Evolutionary conservation across 305 asterid species (phyloP), one percentile per base, ranked within the genome.

Genomic region (Lippia alba): DNA sequence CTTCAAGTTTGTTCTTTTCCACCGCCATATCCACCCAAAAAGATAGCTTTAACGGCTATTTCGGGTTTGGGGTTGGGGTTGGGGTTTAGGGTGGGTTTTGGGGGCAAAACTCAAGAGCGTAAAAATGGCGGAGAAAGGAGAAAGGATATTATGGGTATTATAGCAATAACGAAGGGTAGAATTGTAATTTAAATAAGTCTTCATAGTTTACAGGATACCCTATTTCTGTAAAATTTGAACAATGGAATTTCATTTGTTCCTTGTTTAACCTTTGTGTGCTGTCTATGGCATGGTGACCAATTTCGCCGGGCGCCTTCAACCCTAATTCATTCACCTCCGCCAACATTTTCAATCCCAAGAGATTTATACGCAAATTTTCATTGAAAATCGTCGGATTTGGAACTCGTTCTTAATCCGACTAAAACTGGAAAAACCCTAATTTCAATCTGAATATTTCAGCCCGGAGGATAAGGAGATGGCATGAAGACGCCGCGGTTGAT

Each of bases 1-100:
- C 90, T 55, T 90, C 94, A 33, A 81, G 72, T 76, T 75, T 85
- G 78, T 65, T 84, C 83, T 78, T 86, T 67, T 92, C 96, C 15
- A 86, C 85, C 56, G 96, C 96, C 97, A 92, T 85, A 12, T 18
- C 68, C 36, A 17, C 67, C 71, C 76, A 20, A 51, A 49, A 49
- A 51, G 11, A 51, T 24, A 17, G 56, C 3, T 15, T 51, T 8
- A 44, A 44, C 49, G 12, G 12, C 30, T 24, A 24, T 24, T 24
- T 24, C 30, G 49, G 49, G 48, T n/a, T n/a, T 7, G 48, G 48
- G 48, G 48, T 6, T 41, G 48, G 48, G 0, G 8, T 44, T 44
- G 49, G 49, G 12, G 49, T 39, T 39, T 39, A 39, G 7, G 45
- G 45, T 39, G 45, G 45, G 1, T 39, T 24, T 24, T 24, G 45